Base-by-base conservation (phyloP, 495 filamentous ascomycete species). In the Aspergillus avenaceus region DNA sequence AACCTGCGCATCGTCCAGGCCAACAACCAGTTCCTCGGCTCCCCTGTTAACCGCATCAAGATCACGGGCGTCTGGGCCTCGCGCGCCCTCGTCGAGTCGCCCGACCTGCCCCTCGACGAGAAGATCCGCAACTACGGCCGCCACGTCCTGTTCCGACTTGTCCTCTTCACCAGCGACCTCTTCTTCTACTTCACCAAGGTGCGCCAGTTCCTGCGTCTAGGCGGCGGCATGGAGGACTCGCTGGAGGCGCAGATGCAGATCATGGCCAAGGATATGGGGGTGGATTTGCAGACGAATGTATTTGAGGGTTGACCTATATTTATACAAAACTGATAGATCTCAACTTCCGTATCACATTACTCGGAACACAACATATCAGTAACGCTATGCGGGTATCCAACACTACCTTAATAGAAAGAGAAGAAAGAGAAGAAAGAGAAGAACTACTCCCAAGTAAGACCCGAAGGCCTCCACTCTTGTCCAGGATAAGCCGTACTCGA, bases 31-130 rank as follows among this genome's bases (percentile, higher is more conserved):
- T 92, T 84, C 67, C 80, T 98, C 21, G 92, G 93, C 36, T 91
- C 87, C 0, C 93, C 93, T 0, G 91, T 98, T 13, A 98, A 98
- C 64, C 73, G 93, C 1, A 84, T 98, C 55, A 97, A 96, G 73
- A 90, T 96, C 58, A 96, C 91, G 28, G 92, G 91, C 12, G 76
- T 77, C 31, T 97, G 93, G 93, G 93, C 93, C 0, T 87, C 81
- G 31, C 73, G 87, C 8, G 87, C 86, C 42, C 67, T 95, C 12
- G 87, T 82, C 22, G 86, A 93, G 58, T 80, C 80, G 42, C 71
- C 76, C 41, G 77, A 83, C 65, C 73, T 87, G 31, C 73, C 73
- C 8, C 77, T 79, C 55, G 40, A 53, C 5, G 71, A 86, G 63
- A 73, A 83, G 56, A 66, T 81, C 40, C 59, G 74, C 8, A 84